Evolutionary conservation across 2,329 filamentous ascomycete species (phyloP), one percentile per base, ranked within the genome.

Genomic region (Epichloe sp.): DNA sequence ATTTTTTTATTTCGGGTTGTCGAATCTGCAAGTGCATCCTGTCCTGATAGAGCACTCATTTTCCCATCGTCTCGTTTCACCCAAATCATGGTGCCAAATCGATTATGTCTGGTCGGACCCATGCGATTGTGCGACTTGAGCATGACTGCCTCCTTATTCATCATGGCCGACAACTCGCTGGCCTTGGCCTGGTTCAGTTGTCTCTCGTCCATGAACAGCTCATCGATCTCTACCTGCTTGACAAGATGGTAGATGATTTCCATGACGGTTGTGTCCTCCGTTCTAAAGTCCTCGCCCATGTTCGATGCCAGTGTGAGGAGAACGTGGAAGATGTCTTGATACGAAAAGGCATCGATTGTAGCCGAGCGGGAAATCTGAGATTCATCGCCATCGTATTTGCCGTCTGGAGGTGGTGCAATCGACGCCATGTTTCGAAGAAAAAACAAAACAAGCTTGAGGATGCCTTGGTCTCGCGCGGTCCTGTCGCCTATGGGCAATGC

Each of bases 71-170:
- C 86, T 51, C 90, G 77, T 69, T 95, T 88, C 38, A 98, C 81
- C 90, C 91, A 97, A 36, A 96, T 82, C 87, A 97, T 97, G 11
- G 90, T 95, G 3, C 93, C 93, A 61, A 97, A 98, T 36, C 93
- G 80, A 59, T 90, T 95, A 66, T 98, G 93, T 46, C 93, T 76
- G 3, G 88, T 90, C 0, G 90, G 87, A 3, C 86, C 86, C 62
- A 83, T 83, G 58, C 82, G 84, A 50, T 85, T 84, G 59, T 89
- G 85, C 47, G 84, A 78, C 59, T 84, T 81, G 50, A 88, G 75
- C 81, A 95, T 86, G n/a, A 83, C 79, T 2, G 83, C 82, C 67
- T 98, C 93, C 61, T 93, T 88, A 50, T 79, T 80, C 65, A 96
- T 80, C 61, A 95, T 69, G 15, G 74, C 74, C 21, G 82, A 78